Base-by-base conservation (phyloP, 1,284 basidiomycete species). In the Rhodotorula mucilaginosa region DNA sequence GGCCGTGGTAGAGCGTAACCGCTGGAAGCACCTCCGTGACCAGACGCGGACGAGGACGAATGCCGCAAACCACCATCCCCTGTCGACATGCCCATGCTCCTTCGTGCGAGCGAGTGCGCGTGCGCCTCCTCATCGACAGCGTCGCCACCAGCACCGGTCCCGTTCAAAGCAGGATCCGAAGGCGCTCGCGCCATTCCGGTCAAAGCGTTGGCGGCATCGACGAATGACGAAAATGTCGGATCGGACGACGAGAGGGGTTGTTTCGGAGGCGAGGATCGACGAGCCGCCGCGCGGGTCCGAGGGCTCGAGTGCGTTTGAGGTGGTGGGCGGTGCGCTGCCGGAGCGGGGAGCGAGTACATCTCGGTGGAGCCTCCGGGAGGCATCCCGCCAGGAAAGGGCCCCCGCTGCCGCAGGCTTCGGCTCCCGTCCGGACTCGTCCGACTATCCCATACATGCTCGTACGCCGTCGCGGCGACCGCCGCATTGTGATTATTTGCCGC, bases 131-230 rank as follows among this genome's bases (percentile, higher is more conserved):
- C n/a, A 4, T 18, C 29, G 19, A 34, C 34, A 34, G 4, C 34
- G 26, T 15, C 59, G 18, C 65, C 74, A 31, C 68, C 71, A 31
- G 64, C 68, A 64, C 73, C 69, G 29, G 62, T 62, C 49, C 58
- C 58, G 13, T 46, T 29, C 18, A 31, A 5, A 5, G 61, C 63
- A 15, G 70, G 67, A 34, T 77, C 76, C 1, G 71, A 69, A 5
- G 70, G 72, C 3, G 46, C 69, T 2, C 69, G 29, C 23, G 72
- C 73, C 68, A 78, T 67, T 10, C 67, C 72, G 1, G 74, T 69
- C 29, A 78, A 54, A 18, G 70, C 76, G 13, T 65, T 52, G 5
- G 77, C 77, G 21, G 77, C 77, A 58, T 75, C 69, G 46, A 78
- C 75, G 34, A 78, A 77, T 4, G 71, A 71, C 5, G 68, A 69